Evolutionary conservation across 805 yeast species (phyloP).

Genomic region (Danielozyma ontarioensis): DNA sequence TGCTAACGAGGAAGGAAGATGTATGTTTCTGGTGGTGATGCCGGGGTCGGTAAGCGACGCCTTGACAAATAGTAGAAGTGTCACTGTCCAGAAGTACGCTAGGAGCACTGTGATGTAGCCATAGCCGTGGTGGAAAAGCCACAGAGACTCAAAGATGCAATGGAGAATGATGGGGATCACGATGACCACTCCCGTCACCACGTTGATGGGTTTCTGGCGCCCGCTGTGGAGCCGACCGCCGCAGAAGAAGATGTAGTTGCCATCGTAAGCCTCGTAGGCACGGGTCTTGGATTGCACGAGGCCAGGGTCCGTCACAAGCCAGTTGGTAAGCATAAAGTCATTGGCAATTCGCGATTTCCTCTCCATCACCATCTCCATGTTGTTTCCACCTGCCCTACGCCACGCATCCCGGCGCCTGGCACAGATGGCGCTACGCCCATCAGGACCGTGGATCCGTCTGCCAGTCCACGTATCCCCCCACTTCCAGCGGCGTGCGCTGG

Average conservation of each 20-base stretch:
- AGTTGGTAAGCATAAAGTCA: conserved; percentile 11
- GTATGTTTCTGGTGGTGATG: conserved; percentile 59
- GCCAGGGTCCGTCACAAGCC: conserved; percentile 22
- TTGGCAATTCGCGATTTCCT: background rate
- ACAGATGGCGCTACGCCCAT: no score
- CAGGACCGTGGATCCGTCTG: no score
- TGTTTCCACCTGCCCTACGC: no score
- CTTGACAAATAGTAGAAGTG: conserved; percentile 43
- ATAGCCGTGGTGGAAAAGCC: conserved; percentile 53
- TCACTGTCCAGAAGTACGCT: conserved; percentile 51
- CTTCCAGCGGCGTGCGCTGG: conserved; percentile 1
- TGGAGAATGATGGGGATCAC: conserved; percentile 50
- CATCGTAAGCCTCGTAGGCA: conserved; percentile 37
- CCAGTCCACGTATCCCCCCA: no score
- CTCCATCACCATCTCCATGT: background rate
- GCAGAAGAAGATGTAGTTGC: conserved; percentile 45
- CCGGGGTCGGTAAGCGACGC: conserved; percentile 71
- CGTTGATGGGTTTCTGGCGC: conserved; percentile 35
- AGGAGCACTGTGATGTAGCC: conserved; percentile 55
- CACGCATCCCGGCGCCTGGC: no score
- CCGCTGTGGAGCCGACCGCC: conserved; percentile 61
- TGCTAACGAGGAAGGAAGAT: conserved; percentile 30
- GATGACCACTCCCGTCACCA: conserved; percentile 28
- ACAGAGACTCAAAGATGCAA: conserved; percentile 39
- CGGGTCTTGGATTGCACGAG: conserved; percentile 1